Percentiles rank a stretch among this genome's conserved stretches.
These are phyloP conservation scores for Ricinus communis DNA, from an alignment of 345 rosid genomes.

Conservation along the genomic window DNA sequence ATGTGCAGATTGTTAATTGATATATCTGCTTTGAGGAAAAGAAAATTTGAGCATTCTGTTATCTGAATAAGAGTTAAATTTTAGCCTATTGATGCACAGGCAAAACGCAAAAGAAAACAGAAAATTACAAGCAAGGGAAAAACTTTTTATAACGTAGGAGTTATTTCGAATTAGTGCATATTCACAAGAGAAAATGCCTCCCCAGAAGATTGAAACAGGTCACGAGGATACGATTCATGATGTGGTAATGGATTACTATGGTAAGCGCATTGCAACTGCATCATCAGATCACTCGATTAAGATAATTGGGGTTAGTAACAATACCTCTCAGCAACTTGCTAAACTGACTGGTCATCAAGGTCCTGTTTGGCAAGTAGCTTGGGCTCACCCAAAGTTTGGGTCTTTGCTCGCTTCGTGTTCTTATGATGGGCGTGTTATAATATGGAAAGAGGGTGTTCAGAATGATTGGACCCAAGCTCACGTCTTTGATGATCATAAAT, in stretches of 20 bases:
- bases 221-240: slow-evolving; percentile 43
- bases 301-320: slow-evolving; percentile 37
- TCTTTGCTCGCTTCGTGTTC: slow-evolving; percentile 29
- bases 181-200: slow-evolving; percentile 24
- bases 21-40: too few relatives aligned
- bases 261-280: slow-evolving; percentile 36
- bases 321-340: slow-evolving; percentile 29
- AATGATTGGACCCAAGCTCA: slow-evolving; percentile 26
- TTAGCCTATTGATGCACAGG: too few relatives aligned
- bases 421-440: slow-evolving; percentile 23
- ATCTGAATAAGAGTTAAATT: too few relatives aligned
- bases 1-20: too few relatives aligned
- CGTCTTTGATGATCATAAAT: slow-evolving; percentile 22
- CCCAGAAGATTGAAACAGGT: slow-evolving; percentile 35
- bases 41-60: too few relatives aligned
- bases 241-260: slow-evolving; percentile 42
- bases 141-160: neutral
- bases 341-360: slow-evolving; percentile 26
- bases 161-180: neutral
- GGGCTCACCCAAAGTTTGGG: slow-evolving; percentile 30
- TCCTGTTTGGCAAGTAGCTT: slow-evolving; percentile 28
- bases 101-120: too few relatives aligned
- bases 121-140: too few relatives aligned
- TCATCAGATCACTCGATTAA: slow-evolving; percentile 35
- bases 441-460: slow-evolving; percentile 24